Conservation (phyloP, 2,329 filamentous ascomycete species). For the Shiraia sp. region DNA sequence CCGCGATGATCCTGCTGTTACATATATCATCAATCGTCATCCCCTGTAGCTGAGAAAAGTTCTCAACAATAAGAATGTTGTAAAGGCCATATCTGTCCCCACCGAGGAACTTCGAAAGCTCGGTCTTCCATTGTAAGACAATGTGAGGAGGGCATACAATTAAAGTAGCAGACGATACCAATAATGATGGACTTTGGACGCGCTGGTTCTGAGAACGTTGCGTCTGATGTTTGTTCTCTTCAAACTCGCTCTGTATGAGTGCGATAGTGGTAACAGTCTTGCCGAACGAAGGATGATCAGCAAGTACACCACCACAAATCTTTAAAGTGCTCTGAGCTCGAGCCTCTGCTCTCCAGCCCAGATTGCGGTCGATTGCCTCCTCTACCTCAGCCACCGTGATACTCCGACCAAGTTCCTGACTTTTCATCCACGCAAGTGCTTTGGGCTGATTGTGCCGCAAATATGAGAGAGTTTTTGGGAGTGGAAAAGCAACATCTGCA, state of each 20-base stretch:
- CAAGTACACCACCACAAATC: conserved; percentile 64
- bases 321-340: conserved; percentile 47
- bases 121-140: conserved; percentile 60
- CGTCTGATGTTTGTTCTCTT: conserved; percentile 10
- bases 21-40: conserved; percentile 51
- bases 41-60: conserved; percentile 44
- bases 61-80: conserved; percentile 52
- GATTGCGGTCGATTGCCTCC: conserved; percentile 55
- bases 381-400: conserved; percentile 55
- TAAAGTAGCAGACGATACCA: conserved; percentile 60
- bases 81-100: conserved; percentile 33
- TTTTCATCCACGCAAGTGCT: conserved; percentile 63
- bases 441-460: conserved; percentile 59
- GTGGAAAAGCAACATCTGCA: conserved; percentile 17
- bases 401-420: conserved; percentile 53
- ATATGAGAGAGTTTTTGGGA: conserved; percentile 37
- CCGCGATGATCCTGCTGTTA: conserved; percentile 59
- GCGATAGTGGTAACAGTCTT: conserved; percentile 66
- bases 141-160: conserved; percentile 62
- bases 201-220: conserved; percentile 18
- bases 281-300: conserved; percentile 68
- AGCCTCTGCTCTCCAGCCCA: conserved; percentile 63
- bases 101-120: conserved; percentile 57
- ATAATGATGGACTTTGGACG: conserved; percentile 23
- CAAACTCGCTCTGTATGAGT: conserved; percentile 55